phyloP scores from a whole-genome alignment of 108 stramenopile species.

The Fistulifera pelliculosa region DNA sequence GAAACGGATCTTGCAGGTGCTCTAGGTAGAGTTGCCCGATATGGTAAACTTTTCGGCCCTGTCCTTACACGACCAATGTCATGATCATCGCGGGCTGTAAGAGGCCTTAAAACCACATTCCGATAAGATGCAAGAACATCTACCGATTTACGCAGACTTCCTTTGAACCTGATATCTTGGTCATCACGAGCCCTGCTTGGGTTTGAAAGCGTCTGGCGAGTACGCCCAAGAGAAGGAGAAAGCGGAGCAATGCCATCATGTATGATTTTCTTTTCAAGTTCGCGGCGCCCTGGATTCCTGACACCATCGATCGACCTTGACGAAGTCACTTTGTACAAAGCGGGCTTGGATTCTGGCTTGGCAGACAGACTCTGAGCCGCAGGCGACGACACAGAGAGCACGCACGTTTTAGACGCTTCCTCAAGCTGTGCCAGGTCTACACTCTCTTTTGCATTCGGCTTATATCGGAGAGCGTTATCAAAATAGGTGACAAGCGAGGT shows the following conservation, averaged over 20 bases:
- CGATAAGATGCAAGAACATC: conserved; percentile 4
- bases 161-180: background rate
- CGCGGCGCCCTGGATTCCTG: too few relatives aligned
- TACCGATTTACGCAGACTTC: background rate
- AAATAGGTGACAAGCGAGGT: conserved; percentile 59
- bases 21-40: conserved; percentile 12
- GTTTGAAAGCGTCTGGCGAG: too few relatives aligned
- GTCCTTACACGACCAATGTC: conserved; percentile 8
- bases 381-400: too few relatives aligned
- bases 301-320: too few relatives aligned
- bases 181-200: background rate
- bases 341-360: too few relatives aligned
- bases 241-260: too few relatives aligned
- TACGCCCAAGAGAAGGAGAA: too few relatives aligned
- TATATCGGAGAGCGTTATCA: conserved; percentile 63
- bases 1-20: conserved; percentile 15
- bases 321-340: too few relatives aligned
- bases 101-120: background rate
- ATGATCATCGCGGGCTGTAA: conserved; percentile 26
- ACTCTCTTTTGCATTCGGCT: conserved; percentile 20
- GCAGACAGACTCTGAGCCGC: too few relatives aligned
- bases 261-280: too few relatives aligned
- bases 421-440: too few relatives aligned
- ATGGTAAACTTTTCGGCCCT: conserved; percentile 2
- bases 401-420: too few relatives aligned